Conservation (phyloP, 768 basidiomycete species). For the Rhodosporidiobolus sp. region DNA sequence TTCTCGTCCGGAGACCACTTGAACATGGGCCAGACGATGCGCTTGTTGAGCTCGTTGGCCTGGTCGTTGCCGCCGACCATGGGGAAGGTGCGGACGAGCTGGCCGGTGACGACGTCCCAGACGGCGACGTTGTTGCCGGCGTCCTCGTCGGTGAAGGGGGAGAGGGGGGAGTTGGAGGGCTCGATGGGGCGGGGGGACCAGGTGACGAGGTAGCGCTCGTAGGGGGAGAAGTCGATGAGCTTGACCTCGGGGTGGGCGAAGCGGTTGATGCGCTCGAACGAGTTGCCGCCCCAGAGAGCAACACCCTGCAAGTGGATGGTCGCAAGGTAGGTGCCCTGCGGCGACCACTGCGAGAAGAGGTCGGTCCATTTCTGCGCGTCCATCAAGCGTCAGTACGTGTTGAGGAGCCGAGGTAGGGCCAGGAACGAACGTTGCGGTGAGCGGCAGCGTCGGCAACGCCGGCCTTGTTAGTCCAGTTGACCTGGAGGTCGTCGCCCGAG, state of each 20-base stretch:
- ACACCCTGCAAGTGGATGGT: constrained; percentile 94
- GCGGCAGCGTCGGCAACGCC: constrained; percentile 77
- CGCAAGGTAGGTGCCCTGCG: constrained; percentile 87
- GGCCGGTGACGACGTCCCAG: constrained; percentile 96
- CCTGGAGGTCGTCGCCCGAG: constrained; percentile 81
- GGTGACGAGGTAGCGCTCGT: constrained; percentile 92
- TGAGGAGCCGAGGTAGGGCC: constrained; percentile 4
- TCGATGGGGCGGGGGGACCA: constrained; percentile 94
- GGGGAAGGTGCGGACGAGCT: constrained; percentile 86
- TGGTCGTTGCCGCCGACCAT: constrained; percentile 56
- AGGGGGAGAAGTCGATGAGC: constrained; percentile 94
- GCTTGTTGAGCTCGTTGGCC: constrained; percentile 60
- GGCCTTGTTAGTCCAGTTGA: constrained; percentile 83
- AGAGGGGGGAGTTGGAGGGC: constrained; percentile 56
- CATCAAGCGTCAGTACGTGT: constrained; percentile 10
- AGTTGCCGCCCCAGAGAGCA: constrained; percentile 88
- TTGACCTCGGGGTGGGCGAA: constrained; percentile 95
- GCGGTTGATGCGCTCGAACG: constrained; percentile 80
- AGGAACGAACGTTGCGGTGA: constrained; percentile 64
- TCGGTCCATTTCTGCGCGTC: constrained; percentile 82
- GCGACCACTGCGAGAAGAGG: constrained; percentile 94
- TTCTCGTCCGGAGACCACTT: constrained; percentile 98
- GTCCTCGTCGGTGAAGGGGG: constrained; percentile 77
- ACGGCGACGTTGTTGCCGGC: constrained; percentile 95
- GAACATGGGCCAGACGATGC: constrained; percentile 76